Evolutionary conservation across 2,329 filamentous ascomycete species (phyloP), one percentile per base, ranked within the genome.

Genomic region (Clathrospora elynae): DNA sequence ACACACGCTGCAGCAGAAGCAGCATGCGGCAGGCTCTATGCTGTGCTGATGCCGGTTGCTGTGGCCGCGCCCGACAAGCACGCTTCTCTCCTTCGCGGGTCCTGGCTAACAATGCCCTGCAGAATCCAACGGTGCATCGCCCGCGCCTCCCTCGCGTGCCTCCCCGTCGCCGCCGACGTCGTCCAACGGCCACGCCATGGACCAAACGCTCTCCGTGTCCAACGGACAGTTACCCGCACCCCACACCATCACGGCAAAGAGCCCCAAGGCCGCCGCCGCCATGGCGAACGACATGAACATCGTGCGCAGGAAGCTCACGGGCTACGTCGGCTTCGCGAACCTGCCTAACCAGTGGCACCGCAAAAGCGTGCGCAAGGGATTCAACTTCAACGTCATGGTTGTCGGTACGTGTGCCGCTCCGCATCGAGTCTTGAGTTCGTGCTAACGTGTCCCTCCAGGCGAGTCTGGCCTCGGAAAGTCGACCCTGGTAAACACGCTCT

Each of bases 381-480:
- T 99, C 84, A 99, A 97, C 83, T 99, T 99, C 82, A 99, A 99
- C 72, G 93, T 99, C 62, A 99, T 99, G 93, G 93, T 99, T 75
- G 93, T 99, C 76, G 93, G 93, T 97, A 81, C 70, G 91, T 86
- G 23, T 42, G 26, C 39, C 37, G n/a, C n/a, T n/a, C 34, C 23
- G 23, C 22, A 25, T n/a, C 20, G 8, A 9, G 20, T 10, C 6
- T 10, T 30, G 25, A 20, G 13, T n/a, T 17, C 19, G 12, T 34
- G 40, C 55, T 65, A 53, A 63, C 42, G 26, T 37, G 19, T 40
- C 31, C 12, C 16, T 10, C 14, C 59, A 97, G 93, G 93, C 83
- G 93, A 99, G 85, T 99, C 93, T 71, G 93, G 93, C 59, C 84
- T 99, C 61, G 93, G 93, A 80, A 99, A 99, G 82, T 99, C 93